Percentiles rank a stretch among this genome's conserved stretches.
phyloP scores from a whole-genome alignment of 1,139 yeast genomes.

The Zygoascus sp. region DNA sequence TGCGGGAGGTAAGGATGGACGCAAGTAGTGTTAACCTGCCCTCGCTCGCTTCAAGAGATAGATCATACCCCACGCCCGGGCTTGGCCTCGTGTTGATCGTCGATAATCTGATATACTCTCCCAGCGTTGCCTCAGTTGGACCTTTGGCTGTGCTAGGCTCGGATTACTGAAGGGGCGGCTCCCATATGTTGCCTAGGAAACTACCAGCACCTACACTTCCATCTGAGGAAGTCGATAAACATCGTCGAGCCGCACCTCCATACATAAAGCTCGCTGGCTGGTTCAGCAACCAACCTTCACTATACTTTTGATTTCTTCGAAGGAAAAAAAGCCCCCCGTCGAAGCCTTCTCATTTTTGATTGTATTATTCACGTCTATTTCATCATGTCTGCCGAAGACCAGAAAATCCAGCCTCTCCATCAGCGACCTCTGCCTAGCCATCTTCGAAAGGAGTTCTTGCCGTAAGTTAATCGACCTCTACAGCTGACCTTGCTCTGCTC shows the following conservation, averaged over 20 bases:
- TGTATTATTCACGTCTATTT: neutral
- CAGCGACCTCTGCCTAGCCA: conserved; percentile 15
- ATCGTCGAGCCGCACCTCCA: conserved; percentile 3
- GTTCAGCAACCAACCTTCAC: neutral
- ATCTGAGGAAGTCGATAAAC: conserved; percentile 2
- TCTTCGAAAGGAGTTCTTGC: conserved; percentile 11
- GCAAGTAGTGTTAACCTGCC: too few species aligned
- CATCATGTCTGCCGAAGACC: conserved; percentile 10
- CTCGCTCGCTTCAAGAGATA: too few species aligned
- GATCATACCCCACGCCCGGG: too few species aligned
- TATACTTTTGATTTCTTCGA: neutral
- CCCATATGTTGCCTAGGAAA: neutral
- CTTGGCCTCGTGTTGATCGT: neutral
- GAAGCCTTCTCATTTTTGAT: neutral
- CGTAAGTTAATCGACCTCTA: conserved; percentile 9
- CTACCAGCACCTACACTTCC: neutral
- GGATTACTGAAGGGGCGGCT: too few species aligned
- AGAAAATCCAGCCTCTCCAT: conserved; percentile 21
- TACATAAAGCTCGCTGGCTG: neutral
- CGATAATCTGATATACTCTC: neutral
- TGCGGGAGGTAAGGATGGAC: too few species aligned
- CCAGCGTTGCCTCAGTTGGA: too few species aligned
- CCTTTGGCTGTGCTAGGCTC: too few species aligned
- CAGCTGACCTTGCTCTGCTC: neutral
- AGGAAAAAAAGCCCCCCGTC: neutral